phyloP scores from a whole-genome alignment of 1,284 basidiomycete species.

The Golubevia sp. region DNA sequence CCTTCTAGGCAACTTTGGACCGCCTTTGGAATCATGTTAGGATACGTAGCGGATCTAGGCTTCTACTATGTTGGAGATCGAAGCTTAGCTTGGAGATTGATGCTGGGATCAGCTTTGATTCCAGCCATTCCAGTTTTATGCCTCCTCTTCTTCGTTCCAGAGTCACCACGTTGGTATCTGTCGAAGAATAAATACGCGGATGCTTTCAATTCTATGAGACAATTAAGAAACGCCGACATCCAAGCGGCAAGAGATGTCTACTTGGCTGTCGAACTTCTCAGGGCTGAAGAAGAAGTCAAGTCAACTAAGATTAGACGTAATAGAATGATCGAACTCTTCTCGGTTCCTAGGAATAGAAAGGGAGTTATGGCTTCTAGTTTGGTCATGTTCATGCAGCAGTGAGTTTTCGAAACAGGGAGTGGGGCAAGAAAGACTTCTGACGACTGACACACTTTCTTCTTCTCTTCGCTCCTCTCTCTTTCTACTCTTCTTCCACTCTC shows the following conservation, averaged over 20 bases:
- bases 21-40: slow-evolving; percentile 53
- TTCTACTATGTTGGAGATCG: no score
- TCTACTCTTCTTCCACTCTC: no score
- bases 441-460: no score
- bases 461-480: no score
- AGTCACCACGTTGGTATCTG: slow-evolving; percentile 14
- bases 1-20: slow-evolving; percentile 47
- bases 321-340: slow-evolving; percentile 49
- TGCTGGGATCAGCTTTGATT: slow-evolving; percentile 12
- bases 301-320: slow-evolving; percentile 21
- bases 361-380: background rate
- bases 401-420: no score
- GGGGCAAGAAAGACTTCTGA: no score
- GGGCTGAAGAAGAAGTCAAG: slow-evolving; percentile 29
- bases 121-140: slow-evolving; percentile 6
- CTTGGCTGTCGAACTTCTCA: slow-evolving; percentile 38
- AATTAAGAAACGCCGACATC: slow-evolving; percentile 36
- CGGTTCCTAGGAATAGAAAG: slow-evolving; percentile 46
- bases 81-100: slow-evolving; percentile 13
- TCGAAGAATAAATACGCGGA: slow-evolving; percentile 9
- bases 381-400: no score
- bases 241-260: slow-evolving; percentile 55
- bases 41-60: slow-evolving; percentile 18
- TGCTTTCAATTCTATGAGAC: slow-evolving; percentile 20
- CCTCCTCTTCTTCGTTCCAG: slow-evolving; percentile 11